Evolutionary conservation across 129 eudicot genomes (phyloP).

Genomic region (Pittosporum tobira): DNA sequence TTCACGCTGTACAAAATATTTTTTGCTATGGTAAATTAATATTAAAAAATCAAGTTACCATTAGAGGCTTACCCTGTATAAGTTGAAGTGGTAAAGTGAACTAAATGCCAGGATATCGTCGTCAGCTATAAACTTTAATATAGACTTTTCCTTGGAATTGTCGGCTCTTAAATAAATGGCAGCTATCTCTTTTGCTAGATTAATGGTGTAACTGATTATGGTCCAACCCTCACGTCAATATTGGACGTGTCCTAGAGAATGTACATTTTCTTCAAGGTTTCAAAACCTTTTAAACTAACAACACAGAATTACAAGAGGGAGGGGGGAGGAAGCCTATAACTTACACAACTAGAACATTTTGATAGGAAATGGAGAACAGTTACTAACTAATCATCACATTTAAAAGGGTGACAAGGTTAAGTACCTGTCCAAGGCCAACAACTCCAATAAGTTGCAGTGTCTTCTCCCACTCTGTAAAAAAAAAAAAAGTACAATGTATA

Average conservation of each 20-base stretch:
- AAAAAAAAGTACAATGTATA: conserved; percentile 9
- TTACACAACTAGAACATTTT: background rate
- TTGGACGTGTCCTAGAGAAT: background rate
- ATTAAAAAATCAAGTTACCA: no score
- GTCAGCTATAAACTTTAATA: no score
- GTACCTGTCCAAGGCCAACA: conserved; percentile 74
- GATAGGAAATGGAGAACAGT: background rate
- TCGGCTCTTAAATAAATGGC: no score
- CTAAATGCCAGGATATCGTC: no score
- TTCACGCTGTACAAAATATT: background rate
- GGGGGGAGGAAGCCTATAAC: background rate
- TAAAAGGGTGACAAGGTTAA: background rate
- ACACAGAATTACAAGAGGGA: background rate
- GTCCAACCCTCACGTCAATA: background rate
- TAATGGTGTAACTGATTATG: background rate
- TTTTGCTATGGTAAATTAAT: no score
- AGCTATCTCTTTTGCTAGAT: no score
- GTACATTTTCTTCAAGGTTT: background rate
- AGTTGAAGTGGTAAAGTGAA: no score
- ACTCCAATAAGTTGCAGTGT: conserved; percentile 70
- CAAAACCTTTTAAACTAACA: background rate
- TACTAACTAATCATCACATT: background rate
- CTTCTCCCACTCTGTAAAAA: conserved; percentile 83
- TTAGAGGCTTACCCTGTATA: no score
- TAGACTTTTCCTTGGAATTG: no score